Base-by-base conservation (phyloP, 163 green algal genomes). In the Prototheca wickerhamii region DNA sequence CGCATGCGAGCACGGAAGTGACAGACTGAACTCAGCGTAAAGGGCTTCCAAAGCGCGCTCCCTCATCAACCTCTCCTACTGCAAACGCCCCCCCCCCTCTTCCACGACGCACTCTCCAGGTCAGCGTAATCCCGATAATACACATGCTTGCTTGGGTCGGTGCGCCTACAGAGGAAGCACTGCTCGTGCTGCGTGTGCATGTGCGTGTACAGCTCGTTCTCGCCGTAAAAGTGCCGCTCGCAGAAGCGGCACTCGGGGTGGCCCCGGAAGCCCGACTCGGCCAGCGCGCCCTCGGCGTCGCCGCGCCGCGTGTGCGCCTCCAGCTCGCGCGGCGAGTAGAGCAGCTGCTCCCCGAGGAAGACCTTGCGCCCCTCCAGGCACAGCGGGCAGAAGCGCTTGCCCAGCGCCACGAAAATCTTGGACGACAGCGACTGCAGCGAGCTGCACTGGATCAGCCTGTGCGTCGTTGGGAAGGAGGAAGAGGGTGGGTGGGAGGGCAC, bases 121-220 rank as follows among this genome's bases (percentile, higher is more conserved):
- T 95, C 83, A 8, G 68, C 58, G 60, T 96, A 97, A 73, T 96
- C 84, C 6, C 76, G 63, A 79, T 89, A 98, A 75, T 97, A 98
- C 0, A 92, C 79, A 59, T 91, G 90, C 50, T 84, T 81, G 58
- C 82, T 55, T 6, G 91, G 91, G 15, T 75, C 60, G 20, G 64
- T 63, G 10, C 86, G 73, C 21, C 81, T 64, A 78, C 88, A 97
- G 23, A 98, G 72, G 73, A 95, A 93, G 80, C 91, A 98, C 58
- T 89, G 79, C 74, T 95, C 89, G 70, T 98, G 91, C 21, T 56
- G 57, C 17, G 64, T 34, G 69, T 90, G 84, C 91, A 97, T 97
- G 80, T 97, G 91, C 34, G 66, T 60, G 78, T 90, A 97, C 18
- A 95, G 69, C 75, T 95, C 91, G 58, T 83, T 86, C 21, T 89